Evolutionary conservation across 1,139 yeast species (phyloP), one percentile per base, ranked within the genome.

Genomic region (Nadsonia commutata): DNA sequence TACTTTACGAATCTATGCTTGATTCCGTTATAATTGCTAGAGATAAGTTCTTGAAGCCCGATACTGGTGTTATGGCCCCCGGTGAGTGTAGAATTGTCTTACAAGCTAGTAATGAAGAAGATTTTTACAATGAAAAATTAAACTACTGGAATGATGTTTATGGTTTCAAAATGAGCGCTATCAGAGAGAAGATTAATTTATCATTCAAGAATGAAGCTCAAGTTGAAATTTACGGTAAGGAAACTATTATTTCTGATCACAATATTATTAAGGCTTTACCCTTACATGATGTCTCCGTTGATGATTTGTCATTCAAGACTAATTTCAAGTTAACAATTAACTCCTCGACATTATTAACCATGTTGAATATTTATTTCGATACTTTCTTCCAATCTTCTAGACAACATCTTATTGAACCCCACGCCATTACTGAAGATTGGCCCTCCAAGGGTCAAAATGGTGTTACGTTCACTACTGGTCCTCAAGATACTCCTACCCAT

Each of bases 101-200:
- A 56, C 96, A 96, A 21, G 93, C 93, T 52, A 80, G 90, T 57
- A 97, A 93, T 65, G 99, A 90, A 61, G 86, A 83, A 40, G 82
- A 84, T 52, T 90, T 90, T 66, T 88, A 86, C 66, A 80, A 80
- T 44, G 96, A 90, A 58, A 90, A 90, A 60, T 77, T 88, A 52
- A 82, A 81, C 55, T 93, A 78, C 66, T 90, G 99, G 99, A 86
- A 83, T 61, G 86, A 88, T 57, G 96, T 90, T 33, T 90, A 90
- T 56, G 98, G 98, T 7, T 90, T 90, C 59, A 96, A 93, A 62
- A 90, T 84, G 66, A 70, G 93, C 41, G 80, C 80, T 31, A 74
- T 76, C 55, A 67, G 72, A 51, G 74, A 79, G 44, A 65, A 31
- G 39, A 40, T 38, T n/a, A 42, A 42, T 21, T 40, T 53, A 18